Evolutionary conservation across 2,329 filamentous ascomycete species (phyloP).

Genomic region (Ascochyta pisi): DNA sequence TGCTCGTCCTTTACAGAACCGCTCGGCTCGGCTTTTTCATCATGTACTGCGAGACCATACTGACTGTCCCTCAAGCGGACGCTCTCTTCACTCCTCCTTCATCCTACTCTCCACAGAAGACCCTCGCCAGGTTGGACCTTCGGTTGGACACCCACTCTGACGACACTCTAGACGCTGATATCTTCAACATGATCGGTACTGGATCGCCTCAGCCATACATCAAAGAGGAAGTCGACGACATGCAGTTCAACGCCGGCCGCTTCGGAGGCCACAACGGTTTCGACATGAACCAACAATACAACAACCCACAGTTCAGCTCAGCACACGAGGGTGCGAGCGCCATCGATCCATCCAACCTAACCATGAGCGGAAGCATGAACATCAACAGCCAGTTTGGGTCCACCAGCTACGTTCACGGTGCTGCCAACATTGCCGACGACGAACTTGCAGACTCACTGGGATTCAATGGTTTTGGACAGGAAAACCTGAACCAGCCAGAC

Average conservation of each 20-base stretch:
- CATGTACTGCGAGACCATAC: conserved; percentile 47
- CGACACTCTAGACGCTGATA: conserved; percentile 52
- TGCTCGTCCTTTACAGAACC: conserved; percentile 17
- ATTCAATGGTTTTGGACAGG: conserved; percentile 63
- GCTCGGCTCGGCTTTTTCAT: conserved; percentile 24
- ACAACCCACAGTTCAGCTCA: conserved; percentile 57
- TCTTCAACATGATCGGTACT: conserved; percentile 62
- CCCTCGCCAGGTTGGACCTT: conserved; percentile 47
- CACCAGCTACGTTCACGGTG: conserved; percentile 78
- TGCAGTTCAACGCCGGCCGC: conserved; percentile 59
- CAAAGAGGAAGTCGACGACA: conserved; percentile 72
- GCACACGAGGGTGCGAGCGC: conserved; percentile 48
- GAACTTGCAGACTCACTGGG: conserved; percentile 78
- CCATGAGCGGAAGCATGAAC: conserved; percentile 68
- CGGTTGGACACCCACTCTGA: conserved; percentile 49
- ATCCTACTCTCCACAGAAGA: conserved; percentile 51
- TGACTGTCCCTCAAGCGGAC: conserved; percentile 52
- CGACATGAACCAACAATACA: conserved; percentile 59
- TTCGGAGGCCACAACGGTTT: conserved; percentile 60
- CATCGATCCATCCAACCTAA: conserved; percentile 85
- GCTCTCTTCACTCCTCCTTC: conserved; percentile 51
- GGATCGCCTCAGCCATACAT: conserved; percentile 67
- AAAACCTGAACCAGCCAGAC: conserved; percentile 65
- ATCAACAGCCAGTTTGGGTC: conserved; percentile 64
- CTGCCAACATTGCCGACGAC: conserved; percentile 83